Evolutionary conservation across 2,329 filamentous ascomycete genomes (phyloP).

Genomic region (Chaetomium sp.): DNA sequence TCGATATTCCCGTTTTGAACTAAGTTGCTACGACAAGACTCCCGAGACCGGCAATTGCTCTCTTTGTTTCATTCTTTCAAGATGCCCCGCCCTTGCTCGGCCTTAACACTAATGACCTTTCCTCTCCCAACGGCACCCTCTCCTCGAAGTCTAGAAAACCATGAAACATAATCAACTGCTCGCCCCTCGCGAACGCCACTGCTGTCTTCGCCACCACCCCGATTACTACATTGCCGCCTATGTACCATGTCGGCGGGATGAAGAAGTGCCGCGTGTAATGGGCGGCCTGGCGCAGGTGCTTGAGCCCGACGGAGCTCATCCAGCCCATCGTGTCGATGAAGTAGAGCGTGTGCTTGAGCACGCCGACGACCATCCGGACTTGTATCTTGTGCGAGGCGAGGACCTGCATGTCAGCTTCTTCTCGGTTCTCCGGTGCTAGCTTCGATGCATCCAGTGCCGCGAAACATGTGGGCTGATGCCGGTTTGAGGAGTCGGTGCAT

Average conservation of each 20-base stretch:
- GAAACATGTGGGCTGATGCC: not conserved
- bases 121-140: not conserved
- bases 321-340: conserved; percentile 27
- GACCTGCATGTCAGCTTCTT: not conserved
- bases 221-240: conserved; percentile 1
- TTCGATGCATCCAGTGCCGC: not conserved
- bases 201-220: not conserved
- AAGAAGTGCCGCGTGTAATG: conserved; percentile 30
- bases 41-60: too few species aligned
- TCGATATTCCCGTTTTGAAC: too few species aligned
- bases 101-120: not conserved
- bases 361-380: conserved; percentile 12
- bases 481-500: not conserved
- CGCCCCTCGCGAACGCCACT: not conserved
- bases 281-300: not conserved
- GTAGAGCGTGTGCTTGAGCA: conserved; percentile 18
- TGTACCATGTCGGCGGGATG: conserved; percentile 26
- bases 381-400: not conserved
- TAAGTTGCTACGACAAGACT: too few species aligned
- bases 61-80: too few species aligned
- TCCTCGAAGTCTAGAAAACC: not conserved
- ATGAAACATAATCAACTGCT: not conserved
- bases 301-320: conserved; percentile 28
- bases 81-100: not conserved
- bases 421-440: not conserved